These are phyloP conservation scores for Colletotrichum simmondsii DNA, from an alignment of 2,329 filamentous ascomycete genomes.

Conservation along the genomic window DNA sequence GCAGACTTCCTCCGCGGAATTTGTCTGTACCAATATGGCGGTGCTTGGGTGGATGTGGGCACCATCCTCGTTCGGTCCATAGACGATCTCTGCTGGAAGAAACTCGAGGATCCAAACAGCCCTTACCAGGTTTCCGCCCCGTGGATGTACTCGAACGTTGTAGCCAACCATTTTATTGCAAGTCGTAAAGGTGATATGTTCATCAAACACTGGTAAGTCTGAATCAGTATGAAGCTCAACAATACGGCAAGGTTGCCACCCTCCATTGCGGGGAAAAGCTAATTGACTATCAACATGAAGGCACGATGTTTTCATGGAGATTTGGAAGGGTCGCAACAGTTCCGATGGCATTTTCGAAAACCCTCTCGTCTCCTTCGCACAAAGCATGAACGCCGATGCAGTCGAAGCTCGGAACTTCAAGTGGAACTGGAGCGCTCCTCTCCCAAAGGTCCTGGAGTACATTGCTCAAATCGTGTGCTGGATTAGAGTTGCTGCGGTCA, in stretches of 20 bases:
- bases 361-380: slow-evolving; percentile 42
- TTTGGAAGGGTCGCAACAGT: slow-evolving; percentile 43
- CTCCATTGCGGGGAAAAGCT: not conserved
- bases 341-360: slow-evolving; percentile 39
- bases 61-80: slow-evolving; percentile 48
- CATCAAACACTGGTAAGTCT: slow-evolving; percentile 46
- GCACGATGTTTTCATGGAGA: slow-evolving; percentile 45
- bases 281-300: slow-evolving; percentile 39
- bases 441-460: slow-evolving; percentile 47
- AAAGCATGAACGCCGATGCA: slow-evolving; percentile 39
- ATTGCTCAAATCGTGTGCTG: slow-evolving; percentile 51
- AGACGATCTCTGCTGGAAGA: slow-evolving; percentile 51
- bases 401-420: slow-evolving; percentile 36
- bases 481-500: slow-evolving; percentile 40
- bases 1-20: slow-evolving; percentile 55
- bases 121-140: slow-evolving; percentile 45
- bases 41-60: slow-evolving; percentile 54
- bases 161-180: slow-evolving; percentile 46
- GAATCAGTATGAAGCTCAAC: not conserved
- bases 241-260: too few relatives aligned
- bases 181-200: slow-evolving; percentile 51
- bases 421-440: slow-evolving; percentile 46
- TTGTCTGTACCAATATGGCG: slow-evolving; percentile 50
- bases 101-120: slow-evolving; percentile 45
- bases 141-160: slow-evolving; percentile 37